Conservation (phyloP, 768 basidiomycete genomes). For the Psilocybe tampanensis region DNA sequence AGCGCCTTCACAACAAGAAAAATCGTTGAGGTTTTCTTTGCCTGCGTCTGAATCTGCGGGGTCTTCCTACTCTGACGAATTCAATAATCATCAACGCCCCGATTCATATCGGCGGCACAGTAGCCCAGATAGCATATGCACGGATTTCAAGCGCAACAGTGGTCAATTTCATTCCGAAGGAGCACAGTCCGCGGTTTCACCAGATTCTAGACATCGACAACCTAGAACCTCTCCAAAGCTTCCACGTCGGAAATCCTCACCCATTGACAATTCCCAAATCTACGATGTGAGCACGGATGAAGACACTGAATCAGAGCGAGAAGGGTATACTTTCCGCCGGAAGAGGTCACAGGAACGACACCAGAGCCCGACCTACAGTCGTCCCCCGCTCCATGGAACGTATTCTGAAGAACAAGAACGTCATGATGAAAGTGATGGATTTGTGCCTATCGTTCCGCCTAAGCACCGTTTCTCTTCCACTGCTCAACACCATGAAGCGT, state of each 20-base stretch:
- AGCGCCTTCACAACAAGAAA: slow-evolving; percentile 12
- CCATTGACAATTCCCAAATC: background rate
- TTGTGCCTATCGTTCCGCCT: slow-evolving; percentile 12
- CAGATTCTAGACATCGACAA: background rate
- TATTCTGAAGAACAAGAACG: slow-evolving; percentile 15
- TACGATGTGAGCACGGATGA: slow-evolving; percentile 8
- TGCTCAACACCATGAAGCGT: slow-evolving; percentile 8
- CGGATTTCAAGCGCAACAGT: background rate
- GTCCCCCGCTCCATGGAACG: slow-evolving; percentile 20
- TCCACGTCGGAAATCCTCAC: slow-evolving; percentile 2
- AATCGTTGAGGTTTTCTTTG: slow-evolving; percentile 28
- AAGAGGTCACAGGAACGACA: slow-evolving; percentile 17
- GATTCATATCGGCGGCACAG: slow-evolving; percentile 2
- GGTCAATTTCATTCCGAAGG: background rate
- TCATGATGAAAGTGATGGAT: slow-evolving; percentile 5
- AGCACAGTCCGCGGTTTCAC: background rate
- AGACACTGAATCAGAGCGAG: slow-evolving; percentile 22
- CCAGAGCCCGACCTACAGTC: slow-evolving; percentile 26
- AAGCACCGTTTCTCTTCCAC: slow-evolving; percentile 15
- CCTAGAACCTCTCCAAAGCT: slow-evolving; percentile 1
- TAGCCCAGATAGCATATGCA: background rate
- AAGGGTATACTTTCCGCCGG: slow-evolving; percentile 19
- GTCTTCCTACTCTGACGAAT: slow-evolving; percentile 26
- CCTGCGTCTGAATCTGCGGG: slow-evolving; percentile 28
- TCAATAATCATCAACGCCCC: slow-evolving; percentile 1